Evolutionary conservation across 441 rosid genomes (phyloP), one percentile per base, ranked within the genome.

Genomic region (Melastoma candidum): DNA sequence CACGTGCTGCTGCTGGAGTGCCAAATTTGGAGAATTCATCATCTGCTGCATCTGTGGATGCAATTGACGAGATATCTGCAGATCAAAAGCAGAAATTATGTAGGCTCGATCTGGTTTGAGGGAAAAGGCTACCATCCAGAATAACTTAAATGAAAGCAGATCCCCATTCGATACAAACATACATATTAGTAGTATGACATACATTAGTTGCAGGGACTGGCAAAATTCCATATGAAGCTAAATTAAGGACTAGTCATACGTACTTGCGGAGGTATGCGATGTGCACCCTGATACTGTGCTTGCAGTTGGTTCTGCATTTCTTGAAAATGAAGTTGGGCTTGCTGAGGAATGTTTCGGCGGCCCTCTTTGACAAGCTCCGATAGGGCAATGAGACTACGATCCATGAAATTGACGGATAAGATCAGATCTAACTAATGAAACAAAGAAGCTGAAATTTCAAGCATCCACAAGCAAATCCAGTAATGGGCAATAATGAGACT

Each of bases 31-130:
- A 26, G 93, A 57, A 68, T 61, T 73, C 53, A 74, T 58, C 86
- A 89, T 74, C 63, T 80, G 83, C 68, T 80, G 92, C 81, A 86
- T 74, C 67, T 84, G 97, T 26, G 83, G 79, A 72, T 68, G 82
- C 81, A 76, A 68, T 69, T 80, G 95, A 57, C 95, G 74, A 27
- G 77, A 63, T 3, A 87, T 75, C 86, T 83, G 82, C 46, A 71
- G 57, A 63, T 64, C 60, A 67, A 65, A 11, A 58, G 12, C 51
- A 45, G 64, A 7, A 48, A 32, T 39, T 25, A 27, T 51, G 22
- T 17, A 17, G 22, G 22, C 22, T 17, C 22, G 14, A 29, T 10
- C 32, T 32, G 44, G 27, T 9, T 7, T 13, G 46, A 1, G 8
- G 32, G 2, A 11, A 47, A 7, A 41, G 48, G 36, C 43, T 39